phyloP scores from a whole-genome alignment of 2,329 filamentous ascomycete species.

The Ceratocystis eucalypticola region DNA sequence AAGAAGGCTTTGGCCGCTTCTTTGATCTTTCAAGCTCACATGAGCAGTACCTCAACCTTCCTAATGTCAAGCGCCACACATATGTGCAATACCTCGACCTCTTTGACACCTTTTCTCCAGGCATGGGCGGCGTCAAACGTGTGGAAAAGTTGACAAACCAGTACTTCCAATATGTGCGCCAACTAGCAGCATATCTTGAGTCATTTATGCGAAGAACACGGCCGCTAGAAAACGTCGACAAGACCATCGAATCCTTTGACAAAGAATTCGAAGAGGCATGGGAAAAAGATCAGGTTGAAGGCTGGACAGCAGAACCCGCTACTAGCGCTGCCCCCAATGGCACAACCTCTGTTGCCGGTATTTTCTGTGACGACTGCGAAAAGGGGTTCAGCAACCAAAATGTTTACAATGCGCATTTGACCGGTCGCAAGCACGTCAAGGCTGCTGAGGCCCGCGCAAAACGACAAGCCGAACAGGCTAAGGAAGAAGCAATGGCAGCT shows the following conservation, averaged over 20 bases:
- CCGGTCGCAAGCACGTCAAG: slow-evolving; percentile 83
- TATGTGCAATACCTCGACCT: slow-evolving; percentile 88
- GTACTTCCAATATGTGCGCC: slow-evolving; percentile 80
- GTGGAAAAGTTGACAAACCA: slow-evolving; percentile 79
- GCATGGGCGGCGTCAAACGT: slow-evolving; percentile 60
- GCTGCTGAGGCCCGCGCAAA: slow-evolving; percentile 54
- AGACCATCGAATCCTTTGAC: slow-evolving; percentile 62
- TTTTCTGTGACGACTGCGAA: slow-evolving; percentile 85
- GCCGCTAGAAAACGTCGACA: slow-evolving; percentile 74
- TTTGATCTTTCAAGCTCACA: slow-evolving; percentile 77
- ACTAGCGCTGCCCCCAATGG: slow-evolving; percentile 26
- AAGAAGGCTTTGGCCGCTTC: slow-evolving; percentile 85
- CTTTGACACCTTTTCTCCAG: slow-evolving; percentile 75
- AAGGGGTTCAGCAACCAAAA: slow-evolving; percentile 94
- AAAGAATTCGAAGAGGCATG: slow-evolving; percentile 73
- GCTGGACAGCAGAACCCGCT: slow-evolving; percentile 53
- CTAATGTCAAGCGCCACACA: slow-evolving; percentile 67
- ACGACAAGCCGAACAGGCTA: slow-evolving; percentile 29
- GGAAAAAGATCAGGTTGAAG: slow-evolving; percentile 64
- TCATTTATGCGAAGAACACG: slow-evolving; percentile 72
- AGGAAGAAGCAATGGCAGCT: slow-evolving; percentile 22
- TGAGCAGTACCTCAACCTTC: slow-evolving; percentile 81
- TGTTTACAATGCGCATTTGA: slow-evolving; percentile 79
- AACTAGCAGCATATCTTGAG: slow-evolving; percentile 72
- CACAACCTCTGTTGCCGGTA: slow-evolving; percentile 38